Percentiles rank a stretch among this genome's conserved stretches.
Conservation (phyloP, 2,329 filamentous ascomycete genomes). For the Neofusicoccum laricinum region DNA sequence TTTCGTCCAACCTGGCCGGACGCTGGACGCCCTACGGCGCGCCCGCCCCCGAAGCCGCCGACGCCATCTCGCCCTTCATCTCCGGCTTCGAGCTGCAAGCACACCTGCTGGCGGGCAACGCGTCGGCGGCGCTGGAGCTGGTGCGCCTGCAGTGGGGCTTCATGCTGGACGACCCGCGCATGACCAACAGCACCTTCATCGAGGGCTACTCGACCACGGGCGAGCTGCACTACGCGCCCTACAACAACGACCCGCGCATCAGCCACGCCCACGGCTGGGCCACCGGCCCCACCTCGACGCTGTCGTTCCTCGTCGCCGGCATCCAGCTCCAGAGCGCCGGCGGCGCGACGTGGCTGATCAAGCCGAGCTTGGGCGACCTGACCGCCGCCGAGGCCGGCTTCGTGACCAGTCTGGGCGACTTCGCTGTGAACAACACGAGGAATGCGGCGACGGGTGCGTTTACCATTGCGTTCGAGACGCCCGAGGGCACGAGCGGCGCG, state of each 20-base stretch:
- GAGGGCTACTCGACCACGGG: conserved; percentile 59
- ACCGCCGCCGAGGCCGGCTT: conserved; percentile 46
- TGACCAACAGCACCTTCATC: conserved; percentile 57
- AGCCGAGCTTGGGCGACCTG: conserved; percentile 46
- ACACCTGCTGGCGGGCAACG: conserved; percentile 49
- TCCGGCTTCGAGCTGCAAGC: conserved; percentile 59
- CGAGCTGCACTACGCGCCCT: conserved; percentile 46
- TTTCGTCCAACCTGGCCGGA: conserved; percentile 45
- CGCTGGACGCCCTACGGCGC: conserved; percentile 59
- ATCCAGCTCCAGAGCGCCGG: conserved; percentile 39
- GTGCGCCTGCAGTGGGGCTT: conserved; percentile 59
- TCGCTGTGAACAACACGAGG: conserved; percentile 27
- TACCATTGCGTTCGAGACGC: conserved; percentile 33
- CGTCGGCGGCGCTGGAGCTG: conserved; percentile 54
- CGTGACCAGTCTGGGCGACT: conserved; percentile 40
- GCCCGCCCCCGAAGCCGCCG: conserved; percentile 53
- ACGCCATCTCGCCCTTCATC: conserved; percentile 59
- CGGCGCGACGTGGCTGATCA: conserved; percentile 44
- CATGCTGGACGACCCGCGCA: conserved; percentile 57
- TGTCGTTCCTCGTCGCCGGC: conserved; percentile 44
- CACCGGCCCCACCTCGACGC: conserved; percentile 28
- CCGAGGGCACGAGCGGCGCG: conserved; percentile 30
- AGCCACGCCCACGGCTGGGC: conserved; percentile 45
- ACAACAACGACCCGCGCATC: conserved; percentile 36
- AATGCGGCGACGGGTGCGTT: conserved; percentile 10